Evolutionary conservation across 129 eudicot species (phyloP), one percentile per base, ranked within the genome.

Genomic region (Saussurea involucrata): DNA sequence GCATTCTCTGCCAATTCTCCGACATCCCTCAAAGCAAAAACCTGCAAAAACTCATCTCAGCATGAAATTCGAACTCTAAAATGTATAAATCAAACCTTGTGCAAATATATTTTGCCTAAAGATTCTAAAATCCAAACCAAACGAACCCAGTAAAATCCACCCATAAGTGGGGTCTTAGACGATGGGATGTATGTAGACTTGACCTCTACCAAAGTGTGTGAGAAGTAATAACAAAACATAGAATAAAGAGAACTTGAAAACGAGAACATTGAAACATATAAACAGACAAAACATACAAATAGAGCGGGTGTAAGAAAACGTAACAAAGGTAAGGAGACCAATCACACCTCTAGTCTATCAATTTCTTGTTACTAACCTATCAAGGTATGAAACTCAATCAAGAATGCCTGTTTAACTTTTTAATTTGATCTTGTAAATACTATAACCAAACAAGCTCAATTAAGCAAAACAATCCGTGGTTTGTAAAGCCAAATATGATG

Each of bases 11-110:
- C 99, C 81, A 86, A 78, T 68, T 88, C 91, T 57, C 99, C 99
- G 44, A 97, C 97, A 37, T 95, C 92, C 75, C 99, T 89, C 36
- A 95, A 78, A 69, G 97, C 99, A 87, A 95, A 95, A 77, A 95
- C 99, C 97, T 95, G 63, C 55, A 80, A 71, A 24, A 9, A 34
- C 17, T 61, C 78, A 63, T 71, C 24, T 58, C 6, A 78, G n/a
- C n/a, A n/a, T n/a, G n/a, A n/a, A n/a, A n/a, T n/a, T n/a, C n/a
- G n/a, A n/a, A n/a, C n/a, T n/a, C n/a, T n/a, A n/a, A n/a, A n/a
- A n/a, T n/a, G n/a, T n/a, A n/a, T n/a, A n/a, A 53, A 34, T 77
- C 25, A 34, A 8, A 40, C 28, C 40, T 73, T 57, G 77, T 15
- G 66, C 80, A 76, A 18, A 63, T 42, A 75, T 33, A 27, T 6